phyloP scores from a whole-genome alignment of 495 filamentous ascomycete species.

The Chaetomium cochliodes region DNA sequence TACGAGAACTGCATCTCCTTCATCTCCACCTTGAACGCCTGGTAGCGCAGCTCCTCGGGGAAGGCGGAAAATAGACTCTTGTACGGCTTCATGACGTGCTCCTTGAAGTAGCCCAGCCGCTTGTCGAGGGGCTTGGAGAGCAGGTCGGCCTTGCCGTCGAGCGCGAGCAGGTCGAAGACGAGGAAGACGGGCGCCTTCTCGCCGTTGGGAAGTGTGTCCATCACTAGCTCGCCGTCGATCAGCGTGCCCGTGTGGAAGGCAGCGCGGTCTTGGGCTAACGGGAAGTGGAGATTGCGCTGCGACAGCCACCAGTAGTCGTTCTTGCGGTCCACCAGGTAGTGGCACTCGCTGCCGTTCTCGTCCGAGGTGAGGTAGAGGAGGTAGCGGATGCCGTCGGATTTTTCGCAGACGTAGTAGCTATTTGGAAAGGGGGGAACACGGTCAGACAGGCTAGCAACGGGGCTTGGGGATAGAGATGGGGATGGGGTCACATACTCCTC shows the following conservation, averaged over 20 bases:
- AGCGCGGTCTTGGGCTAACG: conserved; percentile 58
- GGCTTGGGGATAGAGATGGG: background rate
- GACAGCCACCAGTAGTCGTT: conserved; percentile 83
- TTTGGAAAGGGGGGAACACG: background rate
- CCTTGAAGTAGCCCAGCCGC: conserved; percentile 79
- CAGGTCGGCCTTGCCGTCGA: conserved; percentile 76
- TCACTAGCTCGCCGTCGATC: conserved; percentile 89
- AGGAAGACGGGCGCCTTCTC: conserved; percentile 70
- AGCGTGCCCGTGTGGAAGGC: conserved; percentile 77
- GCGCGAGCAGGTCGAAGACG: conserved; percentile 86
- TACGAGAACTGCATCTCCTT: conserved; percentile 88
- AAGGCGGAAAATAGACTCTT: conserved; percentile 63
- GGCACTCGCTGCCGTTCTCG: conserved; percentile 54
- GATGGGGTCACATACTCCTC: conserved; percentile 57
- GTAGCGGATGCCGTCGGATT: conserved; percentile 94
- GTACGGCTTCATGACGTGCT: conserved; percentile 78
- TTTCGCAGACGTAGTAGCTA: conserved; percentile 95
- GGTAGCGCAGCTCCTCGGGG: conserved; percentile 65
- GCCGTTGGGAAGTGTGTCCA: conserved; percentile 66
- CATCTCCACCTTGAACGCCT: conserved; percentile 77
- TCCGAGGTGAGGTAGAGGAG: conserved; percentile 77
- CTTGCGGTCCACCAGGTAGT: conserved; percentile 91
- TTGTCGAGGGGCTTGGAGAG: conserved; percentile 75
- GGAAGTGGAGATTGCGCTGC: conserved; percentile 77
- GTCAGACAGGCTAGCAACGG: background rate